Evolutionary conservation across 108 stramenopile species (phyloP), one percentile per base, ranked within the genome.

Genomic region (Fistulifera solaris): DNA sequence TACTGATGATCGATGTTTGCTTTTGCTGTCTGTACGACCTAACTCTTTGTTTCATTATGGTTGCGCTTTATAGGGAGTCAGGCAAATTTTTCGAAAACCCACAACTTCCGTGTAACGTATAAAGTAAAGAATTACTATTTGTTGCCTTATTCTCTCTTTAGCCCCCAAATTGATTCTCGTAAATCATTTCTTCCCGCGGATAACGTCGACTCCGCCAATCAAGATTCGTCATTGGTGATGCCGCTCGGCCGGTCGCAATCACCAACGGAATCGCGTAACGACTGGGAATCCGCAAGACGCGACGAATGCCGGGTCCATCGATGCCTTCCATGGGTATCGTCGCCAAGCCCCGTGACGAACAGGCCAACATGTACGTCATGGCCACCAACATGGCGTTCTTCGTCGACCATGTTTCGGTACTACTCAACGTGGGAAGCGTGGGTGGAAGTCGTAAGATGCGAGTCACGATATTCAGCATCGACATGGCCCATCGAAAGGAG

Each of bases 261-360:
- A 90, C 77, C 21, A 90, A 50, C 25, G 88, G 88, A 52, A 68
- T 57, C 25, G 75, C 62, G 51, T 75, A 88, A 54, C 82, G 65
- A 39, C 63, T 52, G 15, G 88, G 84, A 31, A 90, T 70, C 2
- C 59, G 60, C 57, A 90, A 74, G 8, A 59, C 78, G 26, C 54
- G 66, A 52, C 84, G 69, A 38, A 85, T 68, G 5, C 84, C 84
- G 39, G 57, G 43, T 1, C 71, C 77, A 55, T 73, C 61, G 35
- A 83, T 72, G 0, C 94, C 94, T 63, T 95, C 94, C 91, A 95
- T 95, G 22, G 92, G 94, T 64, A 86, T 87, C 8, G 92, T 86
- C 7, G 79, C 85, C 19, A 93, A 23, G 5, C 84, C 81, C 19
- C 84, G 65, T 21, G 87, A 68, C 0, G 94, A 75, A 47, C 88